Conservation (phyloP, 1,139 yeast genomes). For the Pneumocystis wakefieldiae region DNA sequence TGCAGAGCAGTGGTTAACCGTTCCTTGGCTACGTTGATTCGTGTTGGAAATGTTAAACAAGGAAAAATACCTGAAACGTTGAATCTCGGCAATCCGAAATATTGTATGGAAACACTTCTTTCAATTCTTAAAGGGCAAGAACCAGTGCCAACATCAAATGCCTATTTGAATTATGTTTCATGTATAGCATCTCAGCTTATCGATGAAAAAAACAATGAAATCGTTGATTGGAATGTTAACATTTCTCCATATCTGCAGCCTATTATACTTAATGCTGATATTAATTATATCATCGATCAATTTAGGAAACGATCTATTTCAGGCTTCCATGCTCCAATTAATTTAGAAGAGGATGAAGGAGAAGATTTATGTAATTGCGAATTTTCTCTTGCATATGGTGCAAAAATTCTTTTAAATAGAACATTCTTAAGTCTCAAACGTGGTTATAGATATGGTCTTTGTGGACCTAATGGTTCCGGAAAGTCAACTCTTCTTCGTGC, state of each 20-base stretch:
- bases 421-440: conserved; percentile 72
- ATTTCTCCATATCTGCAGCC: conserved; percentile 89
- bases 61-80: conserved; percentile 91
- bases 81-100: conserved; percentile 89
- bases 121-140: conserved; percentile 46
- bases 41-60: conserved; percentile 92
- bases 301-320: conserved; percentile 93
- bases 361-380: conserved; percentile 99
- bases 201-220: conserved; percentile 93
- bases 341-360: conserved; percentile 99
- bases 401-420: conserved; percentile 90
- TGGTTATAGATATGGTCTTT: conserved; percentile 96
- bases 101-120: conserved; percentile 70
- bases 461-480: conserved; percentile 99
- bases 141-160: conserved; percentile 58
- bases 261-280: conserved; percentile 84
- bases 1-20: conserved; percentile 97
- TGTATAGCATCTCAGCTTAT: conserved; percentile 97
- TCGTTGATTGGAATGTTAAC: conserved; percentile 76
- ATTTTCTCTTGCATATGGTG: conserved; percentile 96
- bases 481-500: conserved; percentile 99
- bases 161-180: conserved; percentile 70
- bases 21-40: conserved; percentile 92
- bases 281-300: conserved; percentile 81
- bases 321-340: conserved; percentile 94